phyloP scores from a whole-genome alignment of 2,329 filamentous ascomycete genomes.

The Tolypocladium cylindrosporum region DNA sequence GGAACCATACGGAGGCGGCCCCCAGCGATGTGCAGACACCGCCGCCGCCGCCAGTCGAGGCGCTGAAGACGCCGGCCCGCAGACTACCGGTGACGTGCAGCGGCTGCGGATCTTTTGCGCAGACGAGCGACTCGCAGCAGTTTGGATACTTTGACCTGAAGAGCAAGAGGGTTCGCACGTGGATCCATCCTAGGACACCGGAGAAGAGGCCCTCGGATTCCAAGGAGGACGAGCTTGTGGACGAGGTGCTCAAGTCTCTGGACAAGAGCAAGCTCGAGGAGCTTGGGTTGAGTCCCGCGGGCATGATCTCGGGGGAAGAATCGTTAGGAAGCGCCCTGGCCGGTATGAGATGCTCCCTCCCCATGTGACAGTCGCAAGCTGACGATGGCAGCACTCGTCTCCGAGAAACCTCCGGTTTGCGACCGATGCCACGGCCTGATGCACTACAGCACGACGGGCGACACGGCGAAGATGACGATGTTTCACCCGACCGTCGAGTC shows the following conservation, averaged over 20 bases:
- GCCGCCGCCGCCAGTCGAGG: background rate
- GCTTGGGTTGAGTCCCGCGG: slow-evolving; percentile 34
- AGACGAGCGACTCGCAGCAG: slow-evolving; percentile 38
- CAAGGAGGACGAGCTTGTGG: slow-evolving; percentile 36
- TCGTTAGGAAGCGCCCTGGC: slow-evolving; percentile 5
- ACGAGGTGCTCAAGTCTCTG: slow-evolving; percentile 32
- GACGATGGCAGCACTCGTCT: slow-evolving; percentile 4
- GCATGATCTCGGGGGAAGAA: slow-evolving; percentile 22
- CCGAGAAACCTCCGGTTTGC: slow-evolving; percentile 53
- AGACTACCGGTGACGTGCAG: slow-evolving; percentile 47
- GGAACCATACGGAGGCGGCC: slow-evolving; percentile 16
- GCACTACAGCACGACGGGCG: slow-evolving; percentile 58
- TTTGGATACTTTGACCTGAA: slow-evolving; percentile 46
- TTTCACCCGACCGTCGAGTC: slow-evolving; percentile 72
- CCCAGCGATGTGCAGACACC: background rate
- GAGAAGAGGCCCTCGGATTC: slow-evolving; percentile 7
- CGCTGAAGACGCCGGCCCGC: slow-evolving; percentile 4
- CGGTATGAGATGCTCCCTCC: background rate
- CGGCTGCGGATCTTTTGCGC: slow-evolving; percentile 56
- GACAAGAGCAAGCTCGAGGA: slow-evolving; percentile 30
- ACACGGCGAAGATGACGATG: slow-evolving; percentile 44
- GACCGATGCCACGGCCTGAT: slow-evolving; percentile 77
- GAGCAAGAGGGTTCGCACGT: slow-evolving; percentile 41
- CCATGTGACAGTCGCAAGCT: background rate
- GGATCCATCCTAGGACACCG: slow-evolving; percentile 18